These are phyloP conservation scores for Paraleonurus japonicus DNA, from an alignment of 257 asterid genomes.

Conservation along the genomic window DNA sequence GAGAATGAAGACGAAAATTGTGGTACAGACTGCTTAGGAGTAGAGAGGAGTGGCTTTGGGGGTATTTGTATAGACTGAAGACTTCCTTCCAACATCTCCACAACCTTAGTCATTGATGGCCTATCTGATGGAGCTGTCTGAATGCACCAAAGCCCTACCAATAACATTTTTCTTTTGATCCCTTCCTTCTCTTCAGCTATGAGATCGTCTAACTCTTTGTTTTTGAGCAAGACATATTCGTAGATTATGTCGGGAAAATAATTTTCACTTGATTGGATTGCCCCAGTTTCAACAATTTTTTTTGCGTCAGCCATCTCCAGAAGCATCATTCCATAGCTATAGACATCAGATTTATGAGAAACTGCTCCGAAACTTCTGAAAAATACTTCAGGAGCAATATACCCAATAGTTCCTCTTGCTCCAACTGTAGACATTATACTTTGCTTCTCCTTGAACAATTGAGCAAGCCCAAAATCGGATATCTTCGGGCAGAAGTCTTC, in stretches of 20 bases:
- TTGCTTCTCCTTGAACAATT: constrained; percentile 43
- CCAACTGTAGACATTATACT: constrained; percentile 44
- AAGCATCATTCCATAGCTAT: constrained; percentile 72
- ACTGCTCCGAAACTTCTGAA: constrained; percentile 54
- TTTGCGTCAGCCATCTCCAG: constrained; percentile 61
- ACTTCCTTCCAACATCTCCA: constrained; percentile 62
- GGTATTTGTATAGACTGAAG: constrained; percentile 47
- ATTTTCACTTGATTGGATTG: constrained; percentile 31
- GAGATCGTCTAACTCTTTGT: constrained; percentile 16
- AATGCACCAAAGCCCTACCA: constrained; percentile 71
- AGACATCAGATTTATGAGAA: constrained; percentile 71
- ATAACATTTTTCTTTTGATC: constrained; percentile 44
- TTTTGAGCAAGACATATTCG: constrained; percentile 35
- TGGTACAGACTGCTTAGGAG: constrained; percentile 19
- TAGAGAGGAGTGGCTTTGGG: constrained; percentile 46
- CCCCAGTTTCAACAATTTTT: constrained; percentile 21
- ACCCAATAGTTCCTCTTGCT: constrained; percentile 64
- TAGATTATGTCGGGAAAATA: constrained; percentile 55
- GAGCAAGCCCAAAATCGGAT: constrained; percentile 71
- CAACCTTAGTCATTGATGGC: constrained; percentile 56
- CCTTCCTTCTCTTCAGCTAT: constrained; percentile 41
- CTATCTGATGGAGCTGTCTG: constrained; percentile 56
- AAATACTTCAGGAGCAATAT: constrained; percentile 70
- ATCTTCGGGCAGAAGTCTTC: constrained; percentile 62
- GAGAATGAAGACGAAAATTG: constrained; percentile 26